Base-by-base conservation (phyloP, 177 flowering plant species). In the Tripterygium wilfordii region DNA sequence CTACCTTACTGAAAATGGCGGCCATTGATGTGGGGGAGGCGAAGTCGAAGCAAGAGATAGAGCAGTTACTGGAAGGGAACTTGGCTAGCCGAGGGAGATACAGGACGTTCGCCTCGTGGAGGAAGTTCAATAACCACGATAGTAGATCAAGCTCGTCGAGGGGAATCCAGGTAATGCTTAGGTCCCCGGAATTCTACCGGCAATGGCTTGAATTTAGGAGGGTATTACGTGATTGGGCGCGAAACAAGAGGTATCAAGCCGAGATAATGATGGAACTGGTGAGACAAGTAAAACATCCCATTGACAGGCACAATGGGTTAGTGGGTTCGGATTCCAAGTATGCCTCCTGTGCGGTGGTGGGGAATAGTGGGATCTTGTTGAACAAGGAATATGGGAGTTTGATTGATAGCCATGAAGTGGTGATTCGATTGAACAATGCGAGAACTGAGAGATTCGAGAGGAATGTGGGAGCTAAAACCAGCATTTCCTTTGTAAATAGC, bases 341-440 rank as follows among this genome's bases (percentile, higher is more conserved):
- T 54, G 37, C 64, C 12, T 72, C 86, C 8, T 89, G 99, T 67
- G 99, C 99, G 0, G 92, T 89, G 18, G 95, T 89, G 24, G 99
- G 99, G 15, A 89, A 87, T 49, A 83, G 96, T 58, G 99, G 99
- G 53, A 89, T 87, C 57, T 54, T 94, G 66, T 54, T 94, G 56
- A 66, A 75, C 32, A 72, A 30, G 2, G 71, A 78, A 3, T 40
- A 73, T 36, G 99, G 97, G 1, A 53, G 45, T 14, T 22, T 74
- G 49, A 94, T 94, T 46, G 99, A 94, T 53, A 54, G 82, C n/a
- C 99, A 89, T 49, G 97, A 89, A 55, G 48, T 58, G 19, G 99
- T 94, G 46, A 83, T 94, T 36, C 58, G 99, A 23, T 49, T 89
- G 60, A 94, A 94, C 77, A 94, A 94, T 61, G 99, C 97, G 1